Percentiles rank a stretch among this genome's conserved stretches.
phyloP scores from a whole-genome alignment of 2,329 filamentous ascomycete genomes.

The Aspergillus sp. region DNA sequence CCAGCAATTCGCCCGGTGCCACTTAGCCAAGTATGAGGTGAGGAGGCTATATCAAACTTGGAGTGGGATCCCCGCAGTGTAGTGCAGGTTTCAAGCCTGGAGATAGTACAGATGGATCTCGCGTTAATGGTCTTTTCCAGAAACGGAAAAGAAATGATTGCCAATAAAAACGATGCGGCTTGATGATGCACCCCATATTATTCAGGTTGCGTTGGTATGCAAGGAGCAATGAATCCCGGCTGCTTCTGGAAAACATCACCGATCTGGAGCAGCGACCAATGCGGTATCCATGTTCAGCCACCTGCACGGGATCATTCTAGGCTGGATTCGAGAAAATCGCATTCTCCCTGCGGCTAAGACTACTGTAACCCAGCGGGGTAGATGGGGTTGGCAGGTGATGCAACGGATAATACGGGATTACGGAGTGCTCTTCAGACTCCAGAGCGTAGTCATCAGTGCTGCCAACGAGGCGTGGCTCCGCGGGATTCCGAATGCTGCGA shows the following conservation, averaged over 20 bases:
- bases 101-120: background rate
- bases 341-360: background rate
- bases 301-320: background rate
- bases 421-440: background rate
- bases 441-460: background rate
- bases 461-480: background rate
- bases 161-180: background rate
- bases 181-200: conserved; percentile 1
- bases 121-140: background rate
- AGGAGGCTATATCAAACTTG: background rate
- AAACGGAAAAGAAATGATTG: conserved; percentile 4
- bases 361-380: background rate
- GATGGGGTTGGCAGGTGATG: background rate
- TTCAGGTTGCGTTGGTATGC: conserved; percentile 2
- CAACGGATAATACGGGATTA: background rate
- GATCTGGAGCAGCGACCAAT: conserved; percentile 4
- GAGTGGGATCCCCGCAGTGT: background rate
- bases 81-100: background rate
- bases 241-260: conserved; percentile 13
- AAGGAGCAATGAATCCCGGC: conserved; percentile 5
- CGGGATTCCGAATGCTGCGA: background rate
- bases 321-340: background rate
- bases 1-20: background rate
- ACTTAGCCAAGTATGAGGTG: background rate
- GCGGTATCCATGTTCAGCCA: conserved; percentile 5